Base-by-base conservation (phyloP, 2,329 filamentous ascomycete species). In the Penicillium verrucosum region DNA sequence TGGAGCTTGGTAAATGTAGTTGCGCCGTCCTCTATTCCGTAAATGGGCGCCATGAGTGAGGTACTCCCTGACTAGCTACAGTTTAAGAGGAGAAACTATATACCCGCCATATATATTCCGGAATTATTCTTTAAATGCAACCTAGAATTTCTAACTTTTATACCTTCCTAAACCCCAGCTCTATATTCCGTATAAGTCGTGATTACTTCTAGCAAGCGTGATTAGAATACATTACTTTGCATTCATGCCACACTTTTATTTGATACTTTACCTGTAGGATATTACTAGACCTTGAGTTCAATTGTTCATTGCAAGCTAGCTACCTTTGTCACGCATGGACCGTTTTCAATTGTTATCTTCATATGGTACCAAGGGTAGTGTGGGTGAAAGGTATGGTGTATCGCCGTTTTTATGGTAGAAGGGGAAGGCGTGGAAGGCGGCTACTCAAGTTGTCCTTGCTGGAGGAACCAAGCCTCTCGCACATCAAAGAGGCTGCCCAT, bases 401-500 rank as follows among this genome's bases (percentile, higher is more conserved):
- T 21, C 21, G 2, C 6, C n/a, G 18, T 44, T 27, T 45, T 12
- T 8, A 11, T 21, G 29, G n/a, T 25, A 45, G 29, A 21, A 18
- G 16, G 27, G 10, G 21, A 36, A 21, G 43, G 29, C 4, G 21
- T 27, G 10, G 21, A 36, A 21, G 43, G 29, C 4, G 51, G n/a
- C 37, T 59, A 65, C 46, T 63, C 63, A 11, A 27, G 29, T 34
- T 4, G 18, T 34, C 49, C 30, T 12, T 62, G 56, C 51, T 64
- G 70, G 18, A 69, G 16, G 58, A 66, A 77, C 75, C 74, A 77
- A 47, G 66, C 67, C 53, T 77, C 72, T 42, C 77, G 67, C 43
- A 78, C 66, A 40, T 79, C 77, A 67, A 73, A 79, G 23, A 78
- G 67, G 51, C 69, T 76, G 4, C 77, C 77, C 65, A 79, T 77